phyloP scores from a whole-genome alignment of 257 asterid genomes.

The Petrea volubilis region DNA sequence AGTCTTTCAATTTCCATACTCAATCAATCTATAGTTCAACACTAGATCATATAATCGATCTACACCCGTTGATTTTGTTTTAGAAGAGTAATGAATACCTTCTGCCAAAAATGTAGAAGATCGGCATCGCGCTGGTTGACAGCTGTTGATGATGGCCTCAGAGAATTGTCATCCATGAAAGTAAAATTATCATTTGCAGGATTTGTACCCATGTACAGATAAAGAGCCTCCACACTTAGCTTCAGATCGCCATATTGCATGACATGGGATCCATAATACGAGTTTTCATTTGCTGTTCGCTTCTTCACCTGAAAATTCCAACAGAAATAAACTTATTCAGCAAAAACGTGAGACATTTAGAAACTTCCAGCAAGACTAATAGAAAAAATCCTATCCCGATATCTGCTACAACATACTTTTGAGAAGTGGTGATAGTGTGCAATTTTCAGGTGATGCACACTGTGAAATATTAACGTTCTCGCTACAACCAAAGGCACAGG shows the following conservation, averaged over 20 bases:
- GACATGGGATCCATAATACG: slow-evolving; percentile 80
- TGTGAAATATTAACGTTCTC: neutral
- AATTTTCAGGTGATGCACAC: neutral
- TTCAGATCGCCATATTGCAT: slow-evolving; percentile 87
- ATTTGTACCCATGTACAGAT: slow-evolving; percentile 70
- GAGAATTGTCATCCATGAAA: slow-evolving; percentile 52
- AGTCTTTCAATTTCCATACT: too few species aligned
- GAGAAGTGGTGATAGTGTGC: neutral
- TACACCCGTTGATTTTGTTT: neutral
- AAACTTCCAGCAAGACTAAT: neutral
- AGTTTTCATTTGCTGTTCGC: slow-evolving; percentile 64
- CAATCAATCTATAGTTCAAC: too few species aligned
- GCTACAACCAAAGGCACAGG: neutral
- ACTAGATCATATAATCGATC: too few species aligned
- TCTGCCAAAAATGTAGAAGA: slow-evolving; percentile 88
- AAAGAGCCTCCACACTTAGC: slow-evolving; percentile 49
- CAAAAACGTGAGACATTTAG: neutral
- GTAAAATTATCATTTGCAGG: slow-evolving; percentile 82
- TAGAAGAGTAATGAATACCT: slow-evolving; percentile 42
- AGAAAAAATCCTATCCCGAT: neutral
- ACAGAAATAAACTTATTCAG: slow-evolving; percentile 1
- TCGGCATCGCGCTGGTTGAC: slow-evolving; percentile 95
- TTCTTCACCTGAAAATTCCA: slow-evolving; percentile 65
- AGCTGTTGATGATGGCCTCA: slow-evolving; percentile 45
- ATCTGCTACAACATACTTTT: neutral